These are phyloP conservation scores for Babesia caballi DNA, from an alignment of 169 alveolate species.

Conservation along the genomic window DNA sequence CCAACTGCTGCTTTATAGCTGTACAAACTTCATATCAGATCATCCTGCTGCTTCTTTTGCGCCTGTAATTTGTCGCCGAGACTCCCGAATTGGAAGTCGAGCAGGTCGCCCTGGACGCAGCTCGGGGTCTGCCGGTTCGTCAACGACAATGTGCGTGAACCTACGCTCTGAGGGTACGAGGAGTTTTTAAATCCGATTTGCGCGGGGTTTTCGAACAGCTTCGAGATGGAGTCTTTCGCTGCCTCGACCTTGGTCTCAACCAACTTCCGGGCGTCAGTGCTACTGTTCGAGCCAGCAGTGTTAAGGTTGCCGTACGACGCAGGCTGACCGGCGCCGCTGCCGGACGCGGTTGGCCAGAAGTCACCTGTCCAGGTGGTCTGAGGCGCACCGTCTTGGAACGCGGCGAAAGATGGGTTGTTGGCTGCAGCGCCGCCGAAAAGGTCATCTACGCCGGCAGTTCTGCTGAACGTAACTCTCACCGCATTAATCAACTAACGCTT, in stretches of 20 bases:
- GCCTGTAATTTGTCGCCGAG: slow-evolving; percentile 12
- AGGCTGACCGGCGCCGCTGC: not conserved
- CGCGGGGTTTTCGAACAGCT: slow-evolving; percentile 69
- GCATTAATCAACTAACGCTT: not conserved
- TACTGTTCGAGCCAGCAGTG: slow-evolving; percentile 2
- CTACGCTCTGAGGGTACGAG: slow-evolving; percentile 52
- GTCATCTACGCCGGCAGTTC: not conserved
- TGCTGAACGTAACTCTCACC: not conserved
- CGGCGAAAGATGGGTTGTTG: slow-evolving; percentile 4
- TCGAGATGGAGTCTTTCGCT: slow-evolving; percentile 72
- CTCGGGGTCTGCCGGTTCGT: slow-evolving; percentile 24
- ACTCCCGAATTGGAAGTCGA: slow-evolving; percentile 35
- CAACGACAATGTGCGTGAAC: not conserved
- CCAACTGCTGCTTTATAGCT: not conserved
- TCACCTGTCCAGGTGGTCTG: slow-evolving; percentile 37
- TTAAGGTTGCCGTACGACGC: not conserved
- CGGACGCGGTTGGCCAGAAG: slow-evolving; percentile 6
- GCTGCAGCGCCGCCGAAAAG: slow-evolving; percentile 3
- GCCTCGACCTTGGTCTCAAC: slow-evolving; percentile 75
- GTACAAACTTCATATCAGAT: not conserved
- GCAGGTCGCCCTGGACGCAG: slow-evolving; percentile 37
- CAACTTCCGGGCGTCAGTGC: not conserved
- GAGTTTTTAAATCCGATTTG: slow-evolving; percentile 59
- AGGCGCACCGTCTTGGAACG: not conserved
- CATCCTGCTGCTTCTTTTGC: slow-evolving; percentile 15